phyloP scores from a whole-genome alignment of 306 rosid species.

The Dryas drummondii region DNA sequence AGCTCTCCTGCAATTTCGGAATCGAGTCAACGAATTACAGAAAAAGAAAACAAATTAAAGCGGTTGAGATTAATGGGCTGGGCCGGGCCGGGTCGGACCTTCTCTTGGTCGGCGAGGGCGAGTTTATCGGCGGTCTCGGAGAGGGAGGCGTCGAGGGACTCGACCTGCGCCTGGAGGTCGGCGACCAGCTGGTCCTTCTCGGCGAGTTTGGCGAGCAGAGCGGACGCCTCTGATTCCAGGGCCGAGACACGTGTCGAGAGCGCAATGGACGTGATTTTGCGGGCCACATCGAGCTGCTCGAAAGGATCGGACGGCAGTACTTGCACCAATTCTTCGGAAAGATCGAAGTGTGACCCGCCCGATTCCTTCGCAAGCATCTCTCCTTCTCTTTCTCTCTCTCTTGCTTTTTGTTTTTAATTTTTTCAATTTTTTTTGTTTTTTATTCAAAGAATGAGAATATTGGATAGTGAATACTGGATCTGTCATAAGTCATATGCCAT shows the following conservation, averaged over 20 bases:
- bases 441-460: neutral
- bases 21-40: neutral
- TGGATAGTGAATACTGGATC: too few species aligned
- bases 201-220: constrained; percentile 48
- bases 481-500: too few species aligned
- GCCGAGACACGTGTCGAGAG: constrained; percentile 71
- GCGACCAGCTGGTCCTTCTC: constrained; percentile 55
- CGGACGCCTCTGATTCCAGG: constrained; percentile 55
- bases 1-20: constrained; percentile 46
- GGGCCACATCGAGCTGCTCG: constrained; percentile 93
- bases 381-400: neutral
- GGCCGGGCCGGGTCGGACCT: constrained; percentile 41
- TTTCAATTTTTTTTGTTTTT: neutral
- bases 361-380: constrained; percentile 56
- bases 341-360: constrained; percentile 46
- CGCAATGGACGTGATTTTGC: constrained; percentile 82
- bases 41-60: neutral
- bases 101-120: constrained; percentile 46
- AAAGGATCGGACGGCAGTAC: constrained; percentile 85
- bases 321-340: constrained; percentile 64
- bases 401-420: neutral
- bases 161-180: constrained; percentile 60
- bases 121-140: constrained; percentile 57
- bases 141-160: constrained; percentile 56
- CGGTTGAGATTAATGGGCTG: neutral